A percentile compares a stretch with the other conserved stretches of the same genome.
Conservation (phyloP, 305 asterid genomes). For the Rubia peregrina region DNA sequence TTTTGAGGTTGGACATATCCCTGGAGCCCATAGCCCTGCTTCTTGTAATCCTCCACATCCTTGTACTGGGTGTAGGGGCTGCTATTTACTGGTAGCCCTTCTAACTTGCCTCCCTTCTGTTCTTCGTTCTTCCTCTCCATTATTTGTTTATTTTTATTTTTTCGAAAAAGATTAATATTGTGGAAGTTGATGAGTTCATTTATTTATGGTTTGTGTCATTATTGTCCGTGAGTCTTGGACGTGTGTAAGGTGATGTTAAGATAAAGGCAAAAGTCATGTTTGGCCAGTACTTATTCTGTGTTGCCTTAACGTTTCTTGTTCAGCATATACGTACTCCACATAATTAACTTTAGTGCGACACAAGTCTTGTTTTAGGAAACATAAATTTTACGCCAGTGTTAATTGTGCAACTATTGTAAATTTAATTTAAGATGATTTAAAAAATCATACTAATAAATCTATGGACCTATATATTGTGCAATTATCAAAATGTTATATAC, state of each 20-base stretch:
- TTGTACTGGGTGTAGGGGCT: slow-evolving; percentile 81
- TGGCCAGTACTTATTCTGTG: slow-evolving; percentile 14
- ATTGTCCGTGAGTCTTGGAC: background rate
- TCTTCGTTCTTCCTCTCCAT: slow-evolving; percentile 22
- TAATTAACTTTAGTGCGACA: no score
- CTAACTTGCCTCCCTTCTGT: slow-evolving; percentile 15
- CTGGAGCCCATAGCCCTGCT: slow-evolving; percentile 64
- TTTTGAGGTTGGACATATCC: slow-evolving; percentile 61
- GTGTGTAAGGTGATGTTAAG: slow-evolving; percentile 20
- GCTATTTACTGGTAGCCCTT: slow-evolving; percentile 57
- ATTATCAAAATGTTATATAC: no score
- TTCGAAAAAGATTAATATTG: background rate
- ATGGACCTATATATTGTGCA: no score
- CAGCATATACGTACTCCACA: no score
- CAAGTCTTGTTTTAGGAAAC: no score
- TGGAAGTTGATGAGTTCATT: background rate
- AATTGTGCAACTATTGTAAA: no score
- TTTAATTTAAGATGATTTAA: no score
- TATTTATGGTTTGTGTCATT: background rate
- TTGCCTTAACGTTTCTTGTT: background rate
- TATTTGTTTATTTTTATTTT: background rate
- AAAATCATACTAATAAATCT: no score
- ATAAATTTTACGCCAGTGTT: no score
- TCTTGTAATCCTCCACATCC: slow-evolving; percentile 83
- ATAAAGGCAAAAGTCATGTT: slow-evolving; percentile 27